Evolutionary conservation across 805 yeast species (phyloP), one percentile per base, ranked within the genome.

Genomic region (Cyberlindnera mississippiensis): DNA sequence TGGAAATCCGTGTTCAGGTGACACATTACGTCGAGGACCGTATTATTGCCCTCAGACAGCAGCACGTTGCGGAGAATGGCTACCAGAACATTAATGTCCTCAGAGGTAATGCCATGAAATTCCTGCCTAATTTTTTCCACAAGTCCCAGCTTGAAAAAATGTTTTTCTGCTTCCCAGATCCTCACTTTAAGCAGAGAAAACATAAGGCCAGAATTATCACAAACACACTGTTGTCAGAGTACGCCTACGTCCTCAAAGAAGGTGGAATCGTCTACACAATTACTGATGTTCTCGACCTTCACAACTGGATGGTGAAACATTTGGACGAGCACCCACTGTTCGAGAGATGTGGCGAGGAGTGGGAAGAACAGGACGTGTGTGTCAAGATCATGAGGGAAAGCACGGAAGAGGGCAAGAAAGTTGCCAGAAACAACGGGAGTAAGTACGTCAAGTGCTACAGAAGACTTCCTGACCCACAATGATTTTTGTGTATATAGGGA

Each of bases 121-220:
- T 93, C 59, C 67, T 89, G 48, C 98, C 99, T 17, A 93, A 93
- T 62, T 93, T 93, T 63, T 93, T 93, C 67, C 69, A 73, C 44
- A 83, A 83, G 62, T 80, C 80, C 6, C 97, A 89, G 61, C 68
- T 90, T 38, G 78, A 82, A 27, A 93, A 91, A 70, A 86, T 93
- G 76, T 93, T 93, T 68, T 93, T 93, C 69, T 93, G 99, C 63
- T 93, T 93, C 75, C 99, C 99, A n/a, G 99, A 93, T 64, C 99
- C 99, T 7, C 99, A 93, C 64, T 93, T 93, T 72, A 93, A 93
- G 62, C 95, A 88, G 64, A 75, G 98, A 59, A 93, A 93, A 61
- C 99, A 93, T 67, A 93, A 93, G 72, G 97, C 97, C 6, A 76
- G 99, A 69, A 93, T 93, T 58, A 78, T 93, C 51, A 90, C 99